These are phyloP conservation scores for Tremella mesenterica DNA, from an alignment of 768 basidiomycete species.

Conservation along the genomic window DNA sequence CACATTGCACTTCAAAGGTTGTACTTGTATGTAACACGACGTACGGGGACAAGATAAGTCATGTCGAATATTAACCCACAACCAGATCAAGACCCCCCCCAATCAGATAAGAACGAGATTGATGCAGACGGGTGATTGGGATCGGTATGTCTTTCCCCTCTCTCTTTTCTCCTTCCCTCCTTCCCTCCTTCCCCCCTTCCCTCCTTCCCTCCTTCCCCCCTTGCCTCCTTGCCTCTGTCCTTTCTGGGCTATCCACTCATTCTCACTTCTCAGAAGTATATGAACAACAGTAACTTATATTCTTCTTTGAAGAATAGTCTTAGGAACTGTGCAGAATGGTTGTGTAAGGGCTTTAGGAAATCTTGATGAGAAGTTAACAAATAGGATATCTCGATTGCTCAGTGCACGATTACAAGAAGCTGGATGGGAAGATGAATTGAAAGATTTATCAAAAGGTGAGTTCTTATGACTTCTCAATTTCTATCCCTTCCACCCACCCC, in stretches of 20 bases:
- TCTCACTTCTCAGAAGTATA: no score
- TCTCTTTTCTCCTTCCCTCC: background rate
- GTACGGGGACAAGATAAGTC: no score
- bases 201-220: background rate
- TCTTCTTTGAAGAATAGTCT: background rate
- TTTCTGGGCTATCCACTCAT: background rate
- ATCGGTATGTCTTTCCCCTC: conserved; percentile 25
- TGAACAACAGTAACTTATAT: background rate
- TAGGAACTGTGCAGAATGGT: background rate
- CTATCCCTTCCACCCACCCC: background rate
- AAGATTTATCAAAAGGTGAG: conserved; percentile 35
- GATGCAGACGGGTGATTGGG: conserved; percentile 38
- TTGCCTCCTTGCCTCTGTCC: background rate
- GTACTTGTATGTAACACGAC: no score
- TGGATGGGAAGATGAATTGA: conserved; percentile 36
- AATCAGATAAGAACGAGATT: conserved; percentile 24
- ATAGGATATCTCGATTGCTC: conserved; percentile 25
- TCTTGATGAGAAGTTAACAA: background rate
- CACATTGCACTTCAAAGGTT: no score
- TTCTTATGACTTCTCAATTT: background rate
- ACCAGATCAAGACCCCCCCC: no score
- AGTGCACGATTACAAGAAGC: conserved; percentile 21
- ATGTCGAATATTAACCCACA: no score
- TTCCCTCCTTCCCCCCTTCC: background rate
- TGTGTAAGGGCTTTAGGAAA: background rate